These are phyloP conservation scores for Panicum miliaceum DNA, from an alignment of 176 grass and related monocot species.

Conservation along the genomic window DNA sequence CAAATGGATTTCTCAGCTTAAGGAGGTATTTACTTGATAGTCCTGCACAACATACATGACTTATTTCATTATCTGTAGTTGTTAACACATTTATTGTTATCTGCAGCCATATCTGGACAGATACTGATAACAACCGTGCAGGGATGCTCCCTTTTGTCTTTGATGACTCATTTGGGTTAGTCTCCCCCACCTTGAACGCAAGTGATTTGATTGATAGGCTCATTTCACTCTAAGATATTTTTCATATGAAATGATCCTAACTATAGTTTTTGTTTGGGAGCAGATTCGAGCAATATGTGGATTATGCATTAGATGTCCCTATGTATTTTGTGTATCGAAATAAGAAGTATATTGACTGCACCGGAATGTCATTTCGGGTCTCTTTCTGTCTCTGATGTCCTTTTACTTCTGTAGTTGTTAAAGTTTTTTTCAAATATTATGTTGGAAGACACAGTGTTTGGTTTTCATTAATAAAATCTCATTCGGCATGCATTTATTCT, in stretches of 20 bases:
- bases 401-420: slow-evolving; percentile 1
- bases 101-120: slow-evolving; percentile 97
- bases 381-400: slow-evolving; percentile 44
- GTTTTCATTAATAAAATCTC: slow-evolving; percentile 29
- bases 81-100: slow-evolving; percentile 32
- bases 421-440: not conserved
- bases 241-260: slow-evolving; percentile 35
- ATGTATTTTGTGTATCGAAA: slow-evolving; percentile 99
- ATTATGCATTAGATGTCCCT: slow-evolving; percentile 92
- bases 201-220: slow-evolving; percentile 21
- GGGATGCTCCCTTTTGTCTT: slow-evolving; percentile 99
- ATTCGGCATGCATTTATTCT: slow-evolving; percentile 23
- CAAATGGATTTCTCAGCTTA: slow-evolving; percentile 98
- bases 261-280: slow-evolving; percentile 27
- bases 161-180: slow-evolving; percentile 83
- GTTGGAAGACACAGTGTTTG: not conserved
- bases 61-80: not conserved
- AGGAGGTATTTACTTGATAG: slow-evolving; percentile 66
- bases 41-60: not conserved
- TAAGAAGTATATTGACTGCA: slow-evolving; percentile 92
- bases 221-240: slow-evolving; percentile 18
- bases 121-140: slow-evolving; percentile 96
- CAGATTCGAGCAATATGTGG: slow-evolving; percentile 97
- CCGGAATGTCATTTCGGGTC: slow-evolving; percentile 95
- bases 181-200: not conserved